phyloP scores from a whole-genome alignment of 2,329 filamentous ascomycete species.

The Didymella arachidicola region DNA sequence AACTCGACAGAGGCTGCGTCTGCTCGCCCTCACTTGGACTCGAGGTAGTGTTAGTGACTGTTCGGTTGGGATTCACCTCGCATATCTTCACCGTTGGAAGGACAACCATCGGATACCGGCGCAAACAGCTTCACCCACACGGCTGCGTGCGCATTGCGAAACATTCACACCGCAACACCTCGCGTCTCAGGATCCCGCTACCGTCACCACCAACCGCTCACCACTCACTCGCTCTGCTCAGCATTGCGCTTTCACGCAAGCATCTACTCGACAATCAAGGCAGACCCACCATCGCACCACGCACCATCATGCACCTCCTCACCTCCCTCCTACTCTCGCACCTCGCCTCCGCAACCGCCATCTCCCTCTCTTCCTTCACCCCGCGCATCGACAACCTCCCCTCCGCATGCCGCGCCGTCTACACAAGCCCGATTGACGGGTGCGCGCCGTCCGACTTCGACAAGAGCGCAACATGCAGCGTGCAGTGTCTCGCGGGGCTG shows the following conservation, averaged over 20 bases:
- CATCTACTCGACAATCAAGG: constrained; percentile 19
- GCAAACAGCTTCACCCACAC: constrained; percentile 23
- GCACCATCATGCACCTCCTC: constrained; percentile 34
- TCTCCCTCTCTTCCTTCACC: constrained; percentile 56
- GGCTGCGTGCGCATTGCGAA: constrained; percentile 27
- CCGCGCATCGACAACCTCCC: constrained; percentile 54
- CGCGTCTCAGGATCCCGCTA: constrained; percentile 36
- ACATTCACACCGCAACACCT: constrained; percentile 29
- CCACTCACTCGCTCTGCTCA: constrained; percentile 19
- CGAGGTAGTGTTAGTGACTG: constrained; percentile 5
- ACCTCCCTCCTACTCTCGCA: constrained; percentile 32
- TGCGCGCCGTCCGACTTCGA: constrained; percentile 54
- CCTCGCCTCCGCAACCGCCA: constrained; percentile 40
- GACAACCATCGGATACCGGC: constrained; percentile 1
- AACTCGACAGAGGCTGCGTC: constrained; percentile 20
- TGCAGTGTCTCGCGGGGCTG: constrained; percentile 53
- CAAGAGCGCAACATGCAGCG: constrained; percentile 41
- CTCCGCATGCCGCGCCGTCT: constrained; percentile 50
- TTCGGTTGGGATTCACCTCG: constrained; percentile 8
- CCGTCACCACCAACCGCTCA: constrained; percentile 25
- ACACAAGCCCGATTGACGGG: constrained; percentile 51
- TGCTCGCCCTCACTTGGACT: constrained; percentile 14
- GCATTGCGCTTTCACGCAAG: constrained; percentile 15
- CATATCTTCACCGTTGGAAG: constrained; percentile 2
- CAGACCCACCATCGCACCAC: constrained; percentile 17